Percentiles rank a stretch among this genome's conserved stretches.
Conservation (phyloP, 805 yeast species). For the Ogataea methanolica region DNA sequence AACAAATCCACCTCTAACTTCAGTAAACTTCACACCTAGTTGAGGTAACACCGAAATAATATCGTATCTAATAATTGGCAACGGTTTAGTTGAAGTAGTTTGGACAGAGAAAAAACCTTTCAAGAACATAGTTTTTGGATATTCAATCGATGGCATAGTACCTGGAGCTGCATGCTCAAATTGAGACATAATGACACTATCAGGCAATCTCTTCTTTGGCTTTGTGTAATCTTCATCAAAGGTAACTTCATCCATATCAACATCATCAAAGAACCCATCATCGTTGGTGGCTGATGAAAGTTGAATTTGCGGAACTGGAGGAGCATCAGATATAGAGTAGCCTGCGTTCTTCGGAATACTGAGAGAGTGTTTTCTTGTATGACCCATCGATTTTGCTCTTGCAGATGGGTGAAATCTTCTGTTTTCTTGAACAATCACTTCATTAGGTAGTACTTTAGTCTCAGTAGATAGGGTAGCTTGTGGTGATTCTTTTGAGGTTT, state of each 20-base stretch:
- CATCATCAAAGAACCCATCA: conserved; percentile 59
- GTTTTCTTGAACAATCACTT: conserved; percentile 27
- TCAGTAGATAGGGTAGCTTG: not conserved
- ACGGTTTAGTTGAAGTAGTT: conserved; percentile 88
- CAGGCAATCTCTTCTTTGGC: conserved; percentile 34
- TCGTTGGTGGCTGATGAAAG: conserved; percentile 28
- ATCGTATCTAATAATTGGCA: conserved; percentile 82
- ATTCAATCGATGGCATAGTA: conserved; percentile 90
- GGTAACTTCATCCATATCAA: conserved; percentile 34
- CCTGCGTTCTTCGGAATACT: conserved; percentile 25
- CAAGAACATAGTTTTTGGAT: conserved; percentile 83
- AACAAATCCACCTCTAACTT: conserved; percentile 90
- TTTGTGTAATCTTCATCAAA: conserved; percentile 23
- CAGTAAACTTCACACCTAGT: conserved; percentile 76
- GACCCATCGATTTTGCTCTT: conserved; percentile 85
- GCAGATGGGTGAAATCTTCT: conserved; percentile 69
- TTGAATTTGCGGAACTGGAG: conserved; percentile 39
- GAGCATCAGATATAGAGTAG: conserved; percentile 27
- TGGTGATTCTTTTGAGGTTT: conserved; percentile 4
- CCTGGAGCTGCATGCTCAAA: conserved; percentile 60
- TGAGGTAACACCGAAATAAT: conserved; percentile 71
- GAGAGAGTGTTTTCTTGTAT: conserved; percentile 59
- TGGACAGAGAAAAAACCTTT: conserved; percentile 94
- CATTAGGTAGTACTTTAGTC: conserved; percentile 12
- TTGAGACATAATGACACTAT: conserved; percentile 40